Conservation (phyloP, 495 filamentous ascomycete species). For the Annulohypoxylon moriforme region DNA sequence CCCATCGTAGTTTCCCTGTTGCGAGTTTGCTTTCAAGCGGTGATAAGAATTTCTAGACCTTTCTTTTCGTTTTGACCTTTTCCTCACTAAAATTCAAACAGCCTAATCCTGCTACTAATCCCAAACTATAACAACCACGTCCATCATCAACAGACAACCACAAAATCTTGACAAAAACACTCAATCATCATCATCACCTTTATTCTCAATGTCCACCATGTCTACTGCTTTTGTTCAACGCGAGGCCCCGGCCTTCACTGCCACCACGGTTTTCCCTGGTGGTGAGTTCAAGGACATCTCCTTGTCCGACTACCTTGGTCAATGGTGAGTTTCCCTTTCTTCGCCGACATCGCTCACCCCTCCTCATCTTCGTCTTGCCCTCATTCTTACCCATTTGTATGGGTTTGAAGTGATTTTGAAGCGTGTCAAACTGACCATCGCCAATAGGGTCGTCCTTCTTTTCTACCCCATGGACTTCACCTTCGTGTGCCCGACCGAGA, state of each 20-base stretch:
- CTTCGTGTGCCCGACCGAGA: slow-evolving; percentile 66
- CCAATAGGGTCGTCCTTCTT: slow-evolving; percentile 47
- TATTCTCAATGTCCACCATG: slow-evolving; percentile 38
- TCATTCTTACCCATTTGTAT: neutral
- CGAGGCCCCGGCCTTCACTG: slow-evolving; percentile 63
- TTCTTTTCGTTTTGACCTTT: neutral
- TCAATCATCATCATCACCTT: neutral
- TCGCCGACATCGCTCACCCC: neutral
- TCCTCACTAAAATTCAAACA: neutral
- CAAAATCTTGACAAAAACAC: neutral
- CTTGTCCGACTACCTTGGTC: slow-evolving; percentile 46
- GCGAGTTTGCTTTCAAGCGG: slow-evolving; percentile 26
- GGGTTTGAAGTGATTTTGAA: neutral
- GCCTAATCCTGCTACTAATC: too few relatives aligned
- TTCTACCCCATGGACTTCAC: slow-evolving; percentile 51
- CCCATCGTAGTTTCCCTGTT: slow-evolving; percentile 18
- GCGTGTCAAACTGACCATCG: slow-evolving; percentile 4
- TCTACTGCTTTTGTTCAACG: slow-evolving; percentile 62
- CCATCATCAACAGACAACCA: neutral
- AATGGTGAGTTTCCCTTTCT: slow-evolving; percentile 43
- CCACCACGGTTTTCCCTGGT: slow-evolving; percentile 60
- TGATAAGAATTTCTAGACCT: slow-evolving; percentile 27
- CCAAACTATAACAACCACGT: neutral
- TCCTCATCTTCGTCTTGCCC: neutral
- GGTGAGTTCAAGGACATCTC: slow-evolving; percentile 58